Conservation (phyloP, 495 filamentous ascomycete genomes). For the Aspergillus indologenus region DNA sequence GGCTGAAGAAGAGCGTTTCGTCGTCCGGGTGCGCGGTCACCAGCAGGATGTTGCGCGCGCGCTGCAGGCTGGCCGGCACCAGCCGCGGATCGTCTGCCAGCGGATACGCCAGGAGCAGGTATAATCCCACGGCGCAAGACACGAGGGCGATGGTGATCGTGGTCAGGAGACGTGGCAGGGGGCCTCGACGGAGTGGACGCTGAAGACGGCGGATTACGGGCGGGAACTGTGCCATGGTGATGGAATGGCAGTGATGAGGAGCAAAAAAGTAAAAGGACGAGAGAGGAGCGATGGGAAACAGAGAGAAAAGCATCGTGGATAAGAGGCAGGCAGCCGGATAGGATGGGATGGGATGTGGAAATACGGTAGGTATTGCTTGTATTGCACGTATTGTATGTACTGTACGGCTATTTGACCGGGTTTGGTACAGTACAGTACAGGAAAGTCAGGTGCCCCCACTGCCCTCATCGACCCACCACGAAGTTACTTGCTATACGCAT, state of each 20-base stretch:
- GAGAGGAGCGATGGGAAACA: not conserved
- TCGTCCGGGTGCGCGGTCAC: constrained; percentile 16
- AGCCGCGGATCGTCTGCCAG: constrained; percentile 14
- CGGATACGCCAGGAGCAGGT: constrained; percentile 10
- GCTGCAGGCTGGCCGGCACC: constrained; percentile 5
- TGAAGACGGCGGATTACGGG: not conserved
- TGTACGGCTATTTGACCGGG: too few relatives aligned
- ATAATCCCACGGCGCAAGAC: not conserved
- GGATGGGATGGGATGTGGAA: too few relatives aligned
- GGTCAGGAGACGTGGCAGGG: not conserved
- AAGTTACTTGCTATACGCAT: too few relatives aligned
- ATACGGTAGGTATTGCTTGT: too few relatives aligned
- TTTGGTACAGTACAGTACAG: too few relatives aligned
- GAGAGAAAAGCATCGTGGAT: too few relatives aligned
- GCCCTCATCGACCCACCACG: too few relatives aligned
- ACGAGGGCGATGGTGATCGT: not conserved
- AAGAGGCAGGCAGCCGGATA: not conserved
- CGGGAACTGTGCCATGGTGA: not conserved
- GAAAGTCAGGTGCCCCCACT: too few relatives aligned
- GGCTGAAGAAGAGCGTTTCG: constrained; percentile 15
- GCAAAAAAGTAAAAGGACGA: not conserved
- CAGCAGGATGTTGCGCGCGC: constrained; percentile 9
- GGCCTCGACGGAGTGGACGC: not conserved
- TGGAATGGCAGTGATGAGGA: not conserved
- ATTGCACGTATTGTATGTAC: too few relatives aligned